Percentiles rank a stretch among this genome's conserved stretches.
Evolutionary conservation across 2,329 filamentous ascomycete genomes (phyloP).

Genomic region (Beauveria varroae): DNA sequence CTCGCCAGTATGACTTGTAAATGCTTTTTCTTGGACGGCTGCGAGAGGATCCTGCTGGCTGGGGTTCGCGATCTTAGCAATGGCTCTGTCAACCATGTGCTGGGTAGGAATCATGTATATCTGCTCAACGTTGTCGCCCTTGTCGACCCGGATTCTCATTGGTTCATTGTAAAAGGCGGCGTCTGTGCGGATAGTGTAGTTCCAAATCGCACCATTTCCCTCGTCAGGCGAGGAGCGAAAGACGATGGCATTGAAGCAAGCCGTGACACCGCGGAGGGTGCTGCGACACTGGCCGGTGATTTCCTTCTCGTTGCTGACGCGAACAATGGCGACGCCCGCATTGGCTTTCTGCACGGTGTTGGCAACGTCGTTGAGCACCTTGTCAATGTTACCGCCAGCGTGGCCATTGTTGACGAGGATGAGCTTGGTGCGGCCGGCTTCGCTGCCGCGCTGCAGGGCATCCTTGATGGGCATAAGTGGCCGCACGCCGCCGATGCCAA

Average conservation of each 20-base stretch:
- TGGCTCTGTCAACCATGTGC: conserved; percentile 67
- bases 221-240: conserved; percentile 71
- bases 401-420: conserved; percentile 73
- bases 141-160: conserved; percentile 54
- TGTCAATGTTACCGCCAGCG: conserved; percentile 61
- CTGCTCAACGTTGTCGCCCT: conserved; percentile 64
- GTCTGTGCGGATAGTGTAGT: conserved; percentile 77
- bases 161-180: conserved; percentile 53
- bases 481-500: conserved; percentile 58
- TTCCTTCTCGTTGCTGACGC: conserved; percentile 46
- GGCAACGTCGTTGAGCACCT: conserved; percentile 58
- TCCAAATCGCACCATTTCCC: conserved; percentile 63
- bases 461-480: conserved; percentile 57
- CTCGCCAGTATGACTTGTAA: conserved; percentile 61
- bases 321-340: conserved; percentile 48
- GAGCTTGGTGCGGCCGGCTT: conserved; percentile 56
- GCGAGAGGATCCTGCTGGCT: conserved; percentile 29
- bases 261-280: conserved; percentile 57
- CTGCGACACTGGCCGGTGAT: conserved; percentile 57
- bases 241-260: conserved; percentile 65
- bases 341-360: conserved; percentile 45
- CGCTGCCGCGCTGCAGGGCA: conserved; percentile 50
- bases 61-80: conserved; percentile 46
- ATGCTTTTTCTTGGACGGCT: conserved; percentile 58
- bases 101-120: conserved; percentile 75